Evolutionary conservation across 2,329 filamentous ascomycete genomes (phyloP).

Genomic region (Curvularia hawaiiensis): DNA sequence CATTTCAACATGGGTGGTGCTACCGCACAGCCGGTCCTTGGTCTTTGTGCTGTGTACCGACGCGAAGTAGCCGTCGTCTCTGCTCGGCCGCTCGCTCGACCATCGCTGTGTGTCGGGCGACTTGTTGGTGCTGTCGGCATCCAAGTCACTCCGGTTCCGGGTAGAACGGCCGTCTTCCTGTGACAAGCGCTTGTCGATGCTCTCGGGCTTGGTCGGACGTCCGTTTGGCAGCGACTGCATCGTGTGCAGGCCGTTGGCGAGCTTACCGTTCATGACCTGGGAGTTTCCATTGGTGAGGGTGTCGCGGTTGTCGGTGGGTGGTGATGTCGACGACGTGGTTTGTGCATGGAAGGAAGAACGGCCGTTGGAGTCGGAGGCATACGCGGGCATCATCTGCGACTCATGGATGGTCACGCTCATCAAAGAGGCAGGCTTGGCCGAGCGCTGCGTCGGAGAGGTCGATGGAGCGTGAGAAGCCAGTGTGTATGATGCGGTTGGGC

Average conservation of each 20-base stretch:
- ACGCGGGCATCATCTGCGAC: constrained; percentile 56
- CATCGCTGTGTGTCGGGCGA: constrained; percentile 31
- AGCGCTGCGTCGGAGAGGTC: constrained; percentile 33
- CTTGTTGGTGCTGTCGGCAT: constrained; percentile 20
- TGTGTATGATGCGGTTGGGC: constrained; percentile 20
- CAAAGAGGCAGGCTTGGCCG: constrained; percentile 35
- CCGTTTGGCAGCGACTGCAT: constrained; percentile 45
- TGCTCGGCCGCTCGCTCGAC: constrained; percentile 34
- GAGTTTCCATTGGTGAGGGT: constrained; percentile 35
- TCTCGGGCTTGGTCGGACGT: constrained; percentile 39
- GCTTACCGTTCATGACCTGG: constrained; percentile 42
- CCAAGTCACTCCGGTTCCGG: constrained; percentile 25
- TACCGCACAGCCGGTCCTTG: constrained; percentile 34
- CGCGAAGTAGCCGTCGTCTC: constrained; percentile 56
- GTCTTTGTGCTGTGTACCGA: constrained; percentile 43
- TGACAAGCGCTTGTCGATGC: constrained; percentile 46
- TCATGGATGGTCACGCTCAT: constrained; percentile 43
- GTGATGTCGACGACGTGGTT: constrained; percentile 39
- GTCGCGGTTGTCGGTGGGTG: constrained; percentile 28
- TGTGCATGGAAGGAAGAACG: constrained; percentile 36
- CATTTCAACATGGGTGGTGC: constrained; percentile 47
- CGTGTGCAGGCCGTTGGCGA: constrained; percentile 33
- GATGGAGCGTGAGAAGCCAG: constrained; percentile 35
- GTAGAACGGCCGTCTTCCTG: constrained; percentile 34
- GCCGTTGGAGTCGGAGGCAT: constrained; percentile 54